Evolutionary conservation across 2,329 filamentous ascomycete genomes (phyloP).

Genomic region (Penicillium crustosum): DNA sequence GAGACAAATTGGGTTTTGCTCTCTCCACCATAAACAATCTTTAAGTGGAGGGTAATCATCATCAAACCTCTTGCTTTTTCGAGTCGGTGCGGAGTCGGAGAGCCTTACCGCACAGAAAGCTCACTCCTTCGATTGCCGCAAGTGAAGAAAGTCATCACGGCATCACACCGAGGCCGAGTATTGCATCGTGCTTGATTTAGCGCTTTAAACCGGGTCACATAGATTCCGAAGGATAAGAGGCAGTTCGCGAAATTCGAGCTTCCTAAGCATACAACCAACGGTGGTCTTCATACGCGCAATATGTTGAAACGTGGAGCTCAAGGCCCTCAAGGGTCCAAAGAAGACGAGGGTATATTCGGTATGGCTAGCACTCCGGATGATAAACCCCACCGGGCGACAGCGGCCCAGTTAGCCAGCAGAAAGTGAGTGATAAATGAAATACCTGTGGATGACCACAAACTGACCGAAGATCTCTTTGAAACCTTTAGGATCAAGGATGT

Average conservation of each 20-base stretch:
- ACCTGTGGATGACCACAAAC: background rate
- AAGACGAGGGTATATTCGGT: conserved; percentile 32
- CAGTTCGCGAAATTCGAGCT: conserved; percentile 1
- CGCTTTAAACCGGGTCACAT: background rate
- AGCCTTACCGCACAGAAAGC: conserved; percentile 4
- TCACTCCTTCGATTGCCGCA: conserved; percentile 2
- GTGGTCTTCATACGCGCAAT: conserved; percentile 8
- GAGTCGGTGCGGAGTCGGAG: conserved; percentile 1
- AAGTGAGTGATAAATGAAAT: conserved; percentile 49
- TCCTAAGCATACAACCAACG: conserved; percentile 2
- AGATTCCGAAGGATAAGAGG: background rate
- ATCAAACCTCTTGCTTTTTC: background rate
- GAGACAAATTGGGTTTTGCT: conserved; percentile 12
- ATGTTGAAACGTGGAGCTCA: conserved; percentile 45
- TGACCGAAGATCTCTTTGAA: conserved; percentile 3
- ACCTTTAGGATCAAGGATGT: conserved; percentile 32
- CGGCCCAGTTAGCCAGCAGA: conserved; percentile 55
- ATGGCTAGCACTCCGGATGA: conserved; percentile 45
- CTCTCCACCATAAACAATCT: background rate
- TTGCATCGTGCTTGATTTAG: background rate
- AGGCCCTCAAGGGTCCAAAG: conserved; percentile 39
- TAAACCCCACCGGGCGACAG: conserved; percentile 52
- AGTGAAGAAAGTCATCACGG: conserved; percentile 7
- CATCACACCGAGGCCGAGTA: background rate
- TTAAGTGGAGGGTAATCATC: background rate